Conservation (phyloP, 2,329 filamentous ascomycete genomes). For the Emericellopsis atlantica region DNA sequence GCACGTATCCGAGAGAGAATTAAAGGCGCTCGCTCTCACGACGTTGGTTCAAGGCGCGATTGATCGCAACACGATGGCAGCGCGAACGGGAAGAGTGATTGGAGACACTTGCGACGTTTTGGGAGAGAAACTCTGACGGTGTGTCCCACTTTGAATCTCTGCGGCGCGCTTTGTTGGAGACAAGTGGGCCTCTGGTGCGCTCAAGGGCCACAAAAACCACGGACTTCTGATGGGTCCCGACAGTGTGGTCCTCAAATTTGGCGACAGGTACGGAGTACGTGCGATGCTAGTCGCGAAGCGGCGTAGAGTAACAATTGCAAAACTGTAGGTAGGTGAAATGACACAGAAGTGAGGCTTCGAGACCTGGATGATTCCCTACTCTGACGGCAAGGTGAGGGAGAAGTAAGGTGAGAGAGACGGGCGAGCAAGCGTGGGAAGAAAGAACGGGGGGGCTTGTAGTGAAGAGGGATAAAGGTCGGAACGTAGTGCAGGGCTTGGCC, state of each 20-base stretch:
- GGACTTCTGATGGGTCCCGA: conserved; percentile 2
- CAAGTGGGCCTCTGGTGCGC: conserved; percentile 4
- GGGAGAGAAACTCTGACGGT: too few species aligned
- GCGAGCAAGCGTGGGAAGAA: not conserved
- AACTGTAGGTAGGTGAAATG: not conserved
- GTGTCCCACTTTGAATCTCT: too few species aligned
- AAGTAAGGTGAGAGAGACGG: not conserved
- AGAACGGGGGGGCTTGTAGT: too few species aligned
- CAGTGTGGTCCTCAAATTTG: not conserved
- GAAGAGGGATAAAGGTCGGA: too few species aligned
- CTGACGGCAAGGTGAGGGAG: not conserved
- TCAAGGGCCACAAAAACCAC: conserved; percentile 3
- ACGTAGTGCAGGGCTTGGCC: too few species aligned
- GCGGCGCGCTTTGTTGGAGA: not conserved
- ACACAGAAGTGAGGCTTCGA: too few species aligned
- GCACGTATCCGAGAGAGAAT: too few species aligned
- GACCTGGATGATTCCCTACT: too few species aligned
- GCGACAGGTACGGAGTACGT: not conserved
- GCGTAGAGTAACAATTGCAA: not conserved
- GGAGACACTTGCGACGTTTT: too few species aligned
- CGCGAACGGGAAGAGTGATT: not conserved
- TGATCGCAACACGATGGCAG: too few species aligned
- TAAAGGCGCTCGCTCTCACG: too few species aligned
- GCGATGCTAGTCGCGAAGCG: not conserved
- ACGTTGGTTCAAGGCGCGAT: too few species aligned